Percentiles rank a stretch among this genome's conserved stretches.
Evolutionary conservation across 208 protist genomes (phyloP).

Genomic region (Lotmaria passim): DNA sequence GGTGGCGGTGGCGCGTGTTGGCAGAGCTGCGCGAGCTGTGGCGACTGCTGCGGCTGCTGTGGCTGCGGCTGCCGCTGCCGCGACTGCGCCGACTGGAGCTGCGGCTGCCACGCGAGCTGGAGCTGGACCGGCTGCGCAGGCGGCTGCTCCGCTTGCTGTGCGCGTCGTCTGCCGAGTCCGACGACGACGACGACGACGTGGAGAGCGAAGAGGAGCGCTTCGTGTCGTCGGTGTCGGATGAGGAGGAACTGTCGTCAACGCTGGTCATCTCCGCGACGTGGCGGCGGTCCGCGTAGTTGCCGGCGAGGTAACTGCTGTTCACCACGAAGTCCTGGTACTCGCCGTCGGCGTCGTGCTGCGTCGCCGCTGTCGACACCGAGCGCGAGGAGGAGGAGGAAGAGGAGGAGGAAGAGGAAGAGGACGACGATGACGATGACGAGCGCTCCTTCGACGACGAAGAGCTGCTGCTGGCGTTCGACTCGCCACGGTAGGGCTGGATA

Average conservation of each 20-base stretch:
- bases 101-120: conserved; percentile 10
- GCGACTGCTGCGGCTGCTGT: conserved; percentile 16
- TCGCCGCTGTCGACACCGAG: too few species aligned
- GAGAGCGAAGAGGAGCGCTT: conserved; percentile 12
- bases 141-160: conserved; percentile 29
- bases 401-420: conserved; percentile 30
- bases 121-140: conserved; percentile 19
- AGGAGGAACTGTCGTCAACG: conserved; percentile 29
- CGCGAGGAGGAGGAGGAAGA: background rate
- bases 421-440: conserved; percentile 29
- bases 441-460: conserved; percentile 28
- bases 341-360: conserved; percentile 19
- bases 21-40: conserved; percentile 31
- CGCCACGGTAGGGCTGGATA: conserved; percentile 71
- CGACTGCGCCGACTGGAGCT: conserved; percentile 15
- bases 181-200: conserved; percentile 22
- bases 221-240: conserved; percentile 4
- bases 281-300: conserved; percentile 54
- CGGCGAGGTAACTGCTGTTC: conserved; percentile 53
- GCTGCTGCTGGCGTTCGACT: conserved; percentile 41
- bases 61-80: conserved; percentile 22
- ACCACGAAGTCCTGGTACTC: conserved; percentile 72
- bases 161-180: conserved; percentile 13
- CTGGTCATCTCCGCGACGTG: conserved; percentile 36
- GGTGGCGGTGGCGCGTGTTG: conserved; percentile 27